Percentiles rank a stretch among this genome's conserved stretches.
phyloP scores from a whole-genome alignment of 2,329 filamentous ascomycete species.

The Aureobasidium melanogenum region DNA sequence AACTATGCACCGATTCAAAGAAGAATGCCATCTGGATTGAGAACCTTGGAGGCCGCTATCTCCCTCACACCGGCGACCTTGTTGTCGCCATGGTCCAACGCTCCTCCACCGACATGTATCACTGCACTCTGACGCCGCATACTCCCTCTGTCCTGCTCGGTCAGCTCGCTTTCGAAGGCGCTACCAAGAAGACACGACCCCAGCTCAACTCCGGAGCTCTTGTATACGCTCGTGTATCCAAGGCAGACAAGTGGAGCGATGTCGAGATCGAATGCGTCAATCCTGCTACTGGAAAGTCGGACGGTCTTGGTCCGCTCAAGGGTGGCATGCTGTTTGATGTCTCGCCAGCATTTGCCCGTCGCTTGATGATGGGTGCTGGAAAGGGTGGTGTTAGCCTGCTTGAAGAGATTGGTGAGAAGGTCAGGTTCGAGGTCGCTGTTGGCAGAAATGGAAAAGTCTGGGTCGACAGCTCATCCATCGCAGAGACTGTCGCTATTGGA shows the following conservation, averaged over 20 bases:
- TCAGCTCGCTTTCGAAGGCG: conserved; percentile 85
- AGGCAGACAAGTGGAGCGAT: conserved; percentile 74
- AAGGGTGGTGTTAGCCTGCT: conserved; percentile 63
- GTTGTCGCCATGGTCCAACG: conserved; percentile 80
- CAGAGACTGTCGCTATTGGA: conserved; percentile 68
- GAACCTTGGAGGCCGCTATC: conserved; percentile 61
- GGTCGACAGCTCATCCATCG: conserved; percentile 71
- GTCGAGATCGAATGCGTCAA: conserved; percentile 87
- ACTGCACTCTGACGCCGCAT: conserved; percentile 63
- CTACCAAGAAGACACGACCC: conserved; percentile 84
- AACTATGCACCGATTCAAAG: conserved; percentile 56
- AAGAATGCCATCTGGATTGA: conserved; percentile 78
- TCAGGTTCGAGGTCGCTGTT: conserved; percentile 88
- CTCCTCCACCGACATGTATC: conserved; percentile 66
- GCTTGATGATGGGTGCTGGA: conserved; percentile 56
- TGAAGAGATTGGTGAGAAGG: conserved; percentile 70
- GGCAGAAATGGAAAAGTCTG: conserved; percentile 88
- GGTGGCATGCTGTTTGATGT: conserved; percentile 82
- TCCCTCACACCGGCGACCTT: conserved; percentile 70
- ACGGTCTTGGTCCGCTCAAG: conserved; percentile 73
- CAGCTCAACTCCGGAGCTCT: conserved; percentile 64
- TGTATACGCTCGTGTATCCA: conserved; percentile 78
- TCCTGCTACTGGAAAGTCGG: conserved; percentile 74
- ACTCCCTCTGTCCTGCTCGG: conserved; percentile 61
- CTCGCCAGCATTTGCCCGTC: conserved; percentile 70